Percentiles rank a stretch among this genome's conserved stretches.
These are phyloP conservation scores for Fusarium nematophilum DNA, from an alignment of 2,329 filamentous ascomycete species.

Conservation along the genomic window DNA sequence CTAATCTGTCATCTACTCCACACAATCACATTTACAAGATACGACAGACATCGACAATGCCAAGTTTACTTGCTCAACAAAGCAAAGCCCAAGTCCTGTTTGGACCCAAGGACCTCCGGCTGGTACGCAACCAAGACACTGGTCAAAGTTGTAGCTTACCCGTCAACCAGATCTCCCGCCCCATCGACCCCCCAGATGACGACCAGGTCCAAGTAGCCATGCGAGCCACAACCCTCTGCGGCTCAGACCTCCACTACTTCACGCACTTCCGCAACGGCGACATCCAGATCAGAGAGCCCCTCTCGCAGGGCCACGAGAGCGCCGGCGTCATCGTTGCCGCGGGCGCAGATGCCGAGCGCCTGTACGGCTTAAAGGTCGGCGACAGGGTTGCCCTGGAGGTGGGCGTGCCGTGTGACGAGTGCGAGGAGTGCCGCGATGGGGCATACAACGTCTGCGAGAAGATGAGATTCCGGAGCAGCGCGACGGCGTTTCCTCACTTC, in stretches of 20 bases:
- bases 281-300: slow-evolving; percentile 58
- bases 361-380: slow-evolving; percentile 55
- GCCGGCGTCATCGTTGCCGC: slow-evolving; percentile 66
- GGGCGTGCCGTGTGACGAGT: slow-evolving; percentile 69
- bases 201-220: slow-evolving; percentile 64
- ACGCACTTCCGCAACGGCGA: slow-evolving; percentile 67
- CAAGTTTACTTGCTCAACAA: too few species aligned
- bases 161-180: background rate
- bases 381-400: slow-evolving; percentile 74
- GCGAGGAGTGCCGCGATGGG: slow-evolving; percentile 66
- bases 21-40: too few species aligned
- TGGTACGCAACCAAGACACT: too few species aligned
- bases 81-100: too few species aligned
- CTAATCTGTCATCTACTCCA: too few species aligned
- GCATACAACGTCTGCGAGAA: slow-evolving; percentile 71
- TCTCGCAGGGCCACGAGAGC: slow-evolving; percentile 67
- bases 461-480: slow-evolving; percentile 69
- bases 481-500: slow-evolving; percentile 67
- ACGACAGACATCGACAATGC: too few species aligned
- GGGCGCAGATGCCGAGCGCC: slow-evolving; percentile 62
- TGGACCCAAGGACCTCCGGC: too few species aligned
- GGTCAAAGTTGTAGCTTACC: too few species aligned
- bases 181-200: background rate
- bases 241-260: slow-evolving; percentile 69
- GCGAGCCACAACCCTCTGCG: slow-evolving; percentile 66